Conservation (phyloP, 1,284 basidiomycete species). For the Trichosporon ovoides region DNA sequence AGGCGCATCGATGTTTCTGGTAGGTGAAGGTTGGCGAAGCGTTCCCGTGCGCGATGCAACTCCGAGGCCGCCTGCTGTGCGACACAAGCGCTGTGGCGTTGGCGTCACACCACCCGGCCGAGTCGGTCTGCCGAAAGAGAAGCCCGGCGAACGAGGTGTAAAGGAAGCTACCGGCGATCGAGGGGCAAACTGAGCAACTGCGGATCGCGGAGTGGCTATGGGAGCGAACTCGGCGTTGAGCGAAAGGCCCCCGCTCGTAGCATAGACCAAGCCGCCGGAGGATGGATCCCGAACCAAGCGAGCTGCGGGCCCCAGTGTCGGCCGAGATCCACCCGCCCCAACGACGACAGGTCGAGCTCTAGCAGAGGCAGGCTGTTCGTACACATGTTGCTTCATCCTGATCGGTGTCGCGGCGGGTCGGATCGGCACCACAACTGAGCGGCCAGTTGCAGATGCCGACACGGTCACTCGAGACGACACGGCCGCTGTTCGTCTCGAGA, state of each 20-base stretch:
- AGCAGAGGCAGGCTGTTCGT: not conserved
- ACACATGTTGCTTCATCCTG: not conserved
- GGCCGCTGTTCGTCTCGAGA: not conserved
- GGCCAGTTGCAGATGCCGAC: not conserved
- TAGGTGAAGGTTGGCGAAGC: not conserved
- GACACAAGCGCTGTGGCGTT: slow-evolving; percentile 6
- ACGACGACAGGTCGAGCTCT: not conserved
- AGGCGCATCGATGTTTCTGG: not conserved
- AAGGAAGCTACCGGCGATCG: not conserved
- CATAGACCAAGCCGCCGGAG: not conserved
- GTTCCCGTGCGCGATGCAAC: not conserved
- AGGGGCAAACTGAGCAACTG: slow-evolving; percentile 6
- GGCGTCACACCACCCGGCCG: slow-evolving; percentile 3
- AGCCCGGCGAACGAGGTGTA: not conserved
- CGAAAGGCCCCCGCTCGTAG: not conserved
- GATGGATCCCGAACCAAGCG: slow-evolving; percentile 3
- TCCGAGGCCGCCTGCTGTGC: not conserved
- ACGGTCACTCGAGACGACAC: not conserved
- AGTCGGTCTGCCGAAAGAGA: slow-evolving; percentile 5
- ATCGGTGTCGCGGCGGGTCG: not conserved
- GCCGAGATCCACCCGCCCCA: not conserved
- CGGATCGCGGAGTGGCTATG: not conserved
- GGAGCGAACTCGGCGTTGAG: not conserved
- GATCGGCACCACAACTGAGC: not conserved
- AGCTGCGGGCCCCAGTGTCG: slow-evolving; percentile 6